A percentile compares a stretch with the other conserved stretches of the same genome.
These are phyloP conservation scores for Nematocida displodere DNA, from an alignment of 371 early-diverging fungal species.

Conservation along the genomic window DNA sequence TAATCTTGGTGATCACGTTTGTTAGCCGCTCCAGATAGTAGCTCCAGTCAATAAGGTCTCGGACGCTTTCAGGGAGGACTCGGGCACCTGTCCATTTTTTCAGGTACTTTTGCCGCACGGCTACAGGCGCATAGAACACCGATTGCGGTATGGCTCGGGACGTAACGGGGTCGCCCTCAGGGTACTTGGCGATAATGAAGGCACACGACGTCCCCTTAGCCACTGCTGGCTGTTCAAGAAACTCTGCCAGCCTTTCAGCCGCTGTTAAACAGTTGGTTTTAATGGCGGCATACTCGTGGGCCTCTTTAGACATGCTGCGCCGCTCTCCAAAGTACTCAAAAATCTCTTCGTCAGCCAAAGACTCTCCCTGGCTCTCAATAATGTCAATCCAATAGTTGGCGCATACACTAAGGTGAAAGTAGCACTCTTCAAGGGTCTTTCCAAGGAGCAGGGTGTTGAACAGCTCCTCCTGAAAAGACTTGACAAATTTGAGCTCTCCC, in stretches of 20 bases:
- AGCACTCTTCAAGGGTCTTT: slow-evolving; percentile 77
- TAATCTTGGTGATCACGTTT: slow-evolving; percentile 84
- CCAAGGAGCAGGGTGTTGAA: slow-evolving; percentile 86
- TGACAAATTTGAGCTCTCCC: slow-evolving; percentile 94
- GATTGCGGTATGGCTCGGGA: slow-evolving; percentile 90
- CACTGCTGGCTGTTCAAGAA: slow-evolving; percentile 87
- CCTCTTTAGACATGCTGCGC: slow-evolving; percentile 84
- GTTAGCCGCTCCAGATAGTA: slow-evolving; percentile 94
- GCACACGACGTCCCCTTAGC: slow-evolving; percentile 90
- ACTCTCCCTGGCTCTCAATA: slow-evolving; percentile 73
- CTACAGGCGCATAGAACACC: slow-evolving; percentile 78
- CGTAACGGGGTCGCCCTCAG: slow-evolving; percentile 78
- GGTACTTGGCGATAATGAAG: slow-evolving; percentile 82
- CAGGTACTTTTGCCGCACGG: slow-evolving; percentile 74
- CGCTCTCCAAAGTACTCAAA: slow-evolving; percentile 94
- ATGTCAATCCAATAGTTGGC: slow-evolving; percentile 92
- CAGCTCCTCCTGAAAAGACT: slow-evolving; percentile 87
- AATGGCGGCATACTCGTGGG: slow-evolving; percentile 80
- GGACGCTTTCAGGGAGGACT: slow-evolving; percentile 73
- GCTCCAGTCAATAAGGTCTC: slow-evolving; percentile 86
- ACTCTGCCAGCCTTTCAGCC: slow-evolving; percentile 87
- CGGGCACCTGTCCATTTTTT: slow-evolving; percentile 74
- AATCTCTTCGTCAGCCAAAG: slow-evolving; percentile 78
- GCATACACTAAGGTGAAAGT: slow-evolving; percentile 75
- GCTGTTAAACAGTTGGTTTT: slow-evolving; percentile 89